Evolutionary conservation across 2,329 filamentous ascomycete genomes (phyloP).

Genomic region (Triangularia setosa): DNA sequence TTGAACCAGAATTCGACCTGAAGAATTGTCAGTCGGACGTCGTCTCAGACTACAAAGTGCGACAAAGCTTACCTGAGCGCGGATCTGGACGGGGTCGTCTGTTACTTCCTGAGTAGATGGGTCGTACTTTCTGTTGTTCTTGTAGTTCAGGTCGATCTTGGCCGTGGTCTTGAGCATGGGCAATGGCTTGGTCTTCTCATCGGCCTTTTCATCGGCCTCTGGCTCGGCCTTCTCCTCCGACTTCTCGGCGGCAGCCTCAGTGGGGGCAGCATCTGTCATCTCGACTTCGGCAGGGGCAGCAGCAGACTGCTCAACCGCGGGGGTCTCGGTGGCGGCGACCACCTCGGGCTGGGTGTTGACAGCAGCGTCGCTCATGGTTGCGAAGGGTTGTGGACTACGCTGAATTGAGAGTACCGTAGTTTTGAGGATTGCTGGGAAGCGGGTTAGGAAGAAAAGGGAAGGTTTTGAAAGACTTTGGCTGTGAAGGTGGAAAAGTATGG

Average conservation of each 20-base stretch:
- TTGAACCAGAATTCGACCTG: conserved; percentile 96
- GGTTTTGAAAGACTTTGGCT: background rate
- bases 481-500: background rate
- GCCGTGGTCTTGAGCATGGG: conserved; percentile 44
- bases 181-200: conserved; percentile 19
- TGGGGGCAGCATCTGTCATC: conserved; percentile 30
- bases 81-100: conserved; percentile 75
- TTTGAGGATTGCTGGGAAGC: background rate
- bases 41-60: background rate
- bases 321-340: conserved; percentile 21
- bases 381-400: background rate
- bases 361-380: conserved; percentile 35
- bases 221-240: conserved; percentile 25
- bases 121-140: conserved; percentile 67
- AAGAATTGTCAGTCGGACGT: conserved; percentile 17
- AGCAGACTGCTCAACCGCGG: conserved; percentile 9
- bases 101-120: conserved; percentile 64
- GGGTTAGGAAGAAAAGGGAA: background rate
- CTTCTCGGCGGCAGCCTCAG: conserved; percentile 21
- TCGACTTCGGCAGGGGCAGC: conserved; percentile 23
- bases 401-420: background rate
- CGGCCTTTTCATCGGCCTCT: conserved; percentile 26
- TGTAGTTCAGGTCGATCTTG: conserved; percentile 37
- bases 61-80: conserved; percentile 63
- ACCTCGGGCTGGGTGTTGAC: conserved; percentile 26